Evolutionary conservation across 495 filamentous ascomycete genomes (phyloP).

Genomic region (Glutinoglossum americanum): DNA sequence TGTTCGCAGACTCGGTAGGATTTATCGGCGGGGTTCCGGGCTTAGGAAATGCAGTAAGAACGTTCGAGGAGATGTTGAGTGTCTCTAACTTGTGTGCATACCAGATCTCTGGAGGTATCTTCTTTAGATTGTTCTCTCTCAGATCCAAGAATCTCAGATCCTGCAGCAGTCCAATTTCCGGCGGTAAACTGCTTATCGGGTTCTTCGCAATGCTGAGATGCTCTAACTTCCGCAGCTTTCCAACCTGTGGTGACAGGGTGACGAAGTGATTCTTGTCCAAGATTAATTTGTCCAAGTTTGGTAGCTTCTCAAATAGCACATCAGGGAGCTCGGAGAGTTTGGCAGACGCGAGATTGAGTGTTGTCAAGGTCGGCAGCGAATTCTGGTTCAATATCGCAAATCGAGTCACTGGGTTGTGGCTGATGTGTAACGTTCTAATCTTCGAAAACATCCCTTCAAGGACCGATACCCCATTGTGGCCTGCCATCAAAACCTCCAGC

Average conservation of each 20-base stretch:
- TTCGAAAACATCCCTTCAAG: constrained; percentile 72
- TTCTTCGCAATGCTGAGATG: constrained; percentile 90
- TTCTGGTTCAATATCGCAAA: constrained; percentile 47
- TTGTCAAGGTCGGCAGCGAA: constrained; percentile 57
- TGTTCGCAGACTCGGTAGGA: constrained; percentile 22
- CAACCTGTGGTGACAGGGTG: constrained; percentile 62
- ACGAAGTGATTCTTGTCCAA: constrained; percentile 93
- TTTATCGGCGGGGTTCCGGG: constrained; percentile 37
- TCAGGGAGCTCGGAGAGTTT: constrained; percentile 75
- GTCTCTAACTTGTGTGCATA: constrained; percentile 71
- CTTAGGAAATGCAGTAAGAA: constrained; percentile 76
- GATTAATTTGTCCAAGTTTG: constrained; percentile 64
- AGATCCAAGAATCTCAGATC: constrained; percentile 74
- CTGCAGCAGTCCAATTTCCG: constrained; percentile 63
- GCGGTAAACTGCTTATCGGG: constrained; percentile 55
- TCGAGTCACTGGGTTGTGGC: constrained; percentile 81
- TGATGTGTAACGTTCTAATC: constrained; percentile 62
- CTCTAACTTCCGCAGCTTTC: constrained; percentile 63
- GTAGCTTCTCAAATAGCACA: constrained; percentile 65
- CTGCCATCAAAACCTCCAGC: constrained; percentile 65
- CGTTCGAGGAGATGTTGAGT: constrained; percentile 86
- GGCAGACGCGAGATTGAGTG: constrained; percentile 66
- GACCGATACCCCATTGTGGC: constrained; percentile 76
- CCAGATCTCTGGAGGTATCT: constrained; percentile 82
- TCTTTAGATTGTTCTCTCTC: constrained; percentile 75